Evolutionary conservation across 2,329 filamentous ascomycete species (phyloP).

Genomic region (Ophiognomonia clavigignenti-juglandacearum): DNA sequence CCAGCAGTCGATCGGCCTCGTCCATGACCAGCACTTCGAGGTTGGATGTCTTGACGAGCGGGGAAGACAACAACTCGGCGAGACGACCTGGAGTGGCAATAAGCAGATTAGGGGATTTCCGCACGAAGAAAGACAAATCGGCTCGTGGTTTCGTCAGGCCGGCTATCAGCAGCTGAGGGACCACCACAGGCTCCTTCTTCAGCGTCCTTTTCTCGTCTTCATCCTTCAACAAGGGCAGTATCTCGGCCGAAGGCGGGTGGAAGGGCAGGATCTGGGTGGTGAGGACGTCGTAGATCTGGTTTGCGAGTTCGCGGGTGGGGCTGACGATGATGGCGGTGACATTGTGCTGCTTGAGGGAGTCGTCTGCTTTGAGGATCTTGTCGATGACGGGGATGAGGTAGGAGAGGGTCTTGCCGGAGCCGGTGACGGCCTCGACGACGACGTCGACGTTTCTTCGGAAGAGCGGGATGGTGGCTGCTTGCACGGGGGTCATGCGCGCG

Average conservation of each 20-base stretch:
- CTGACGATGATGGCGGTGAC: conserved; percentile 88
- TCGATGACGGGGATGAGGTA: conserved; percentile 79
- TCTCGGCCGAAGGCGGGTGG: conserved; percentile 71
- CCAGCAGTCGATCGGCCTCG: conserved; percentile 87
- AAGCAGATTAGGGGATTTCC: conserved; percentile 79
- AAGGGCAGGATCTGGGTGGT: conserved; percentile 68
- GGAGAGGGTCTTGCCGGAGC: conserved; percentile 83
- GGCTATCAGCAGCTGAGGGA: conserved; percentile 85
- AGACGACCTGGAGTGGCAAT: conserved; percentile 88
- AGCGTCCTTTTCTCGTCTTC: conserved; percentile 49
- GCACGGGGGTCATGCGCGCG: conserved; percentile 85
- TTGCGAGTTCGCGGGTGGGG: conserved; percentile 86
- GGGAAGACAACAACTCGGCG: conserved; percentile 79
- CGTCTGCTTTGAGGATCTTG: conserved; percentile 72
- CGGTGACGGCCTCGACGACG: conserved; percentile 86
- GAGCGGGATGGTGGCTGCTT: conserved; percentile 83
- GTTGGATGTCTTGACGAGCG: conserved; percentile 81
- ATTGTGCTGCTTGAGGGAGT: conserved; percentile 84
- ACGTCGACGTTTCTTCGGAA: conserved; percentile 90
- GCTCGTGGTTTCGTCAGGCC: conserved; percentile 75
- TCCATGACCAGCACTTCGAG: conserved; percentile 93
- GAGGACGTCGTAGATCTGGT: conserved; percentile 83
- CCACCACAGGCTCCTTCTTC: conserved; percentile 47
- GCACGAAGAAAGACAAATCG: conserved; percentile 80
- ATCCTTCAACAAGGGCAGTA: conserved; percentile 48